Percentiles rank a stretch among this genome's conserved stretches.
phyloP scores from a whole-genome alignment of 1,139 yeast genomes.

The Spencermartinsiella ligniputridi region DNA sequence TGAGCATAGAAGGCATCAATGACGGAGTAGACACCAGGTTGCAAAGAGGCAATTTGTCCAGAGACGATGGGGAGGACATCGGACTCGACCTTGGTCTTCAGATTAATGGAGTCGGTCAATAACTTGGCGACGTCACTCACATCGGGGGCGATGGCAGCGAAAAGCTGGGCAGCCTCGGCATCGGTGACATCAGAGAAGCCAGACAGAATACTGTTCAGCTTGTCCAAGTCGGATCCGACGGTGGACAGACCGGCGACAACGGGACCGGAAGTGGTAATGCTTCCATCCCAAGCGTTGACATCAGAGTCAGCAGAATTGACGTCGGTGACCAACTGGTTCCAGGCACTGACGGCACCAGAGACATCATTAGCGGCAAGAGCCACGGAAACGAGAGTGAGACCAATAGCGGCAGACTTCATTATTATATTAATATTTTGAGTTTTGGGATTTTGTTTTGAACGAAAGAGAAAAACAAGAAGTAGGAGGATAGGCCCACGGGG shows the following conservation, averaged over 20 bases:
- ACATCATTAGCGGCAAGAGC: slow-evolving; percentile 1
- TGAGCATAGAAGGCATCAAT: background rate
- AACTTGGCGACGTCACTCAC: background rate
- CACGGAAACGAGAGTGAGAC: background rate
- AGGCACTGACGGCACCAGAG: slow-evolving; percentile 1
- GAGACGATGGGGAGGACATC: background rate
- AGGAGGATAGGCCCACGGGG: background rate
- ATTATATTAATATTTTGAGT: too few relatives aligned
- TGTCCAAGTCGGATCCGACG: background rate
- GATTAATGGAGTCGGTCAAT: background rate
- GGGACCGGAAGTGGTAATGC: background rate
- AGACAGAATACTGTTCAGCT: background rate
- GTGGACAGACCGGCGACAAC: background rate
- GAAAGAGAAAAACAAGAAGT: background rate
- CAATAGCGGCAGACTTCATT: slow-evolving; percentile 2
- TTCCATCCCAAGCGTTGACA: background rate
- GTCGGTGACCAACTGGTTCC: background rate
- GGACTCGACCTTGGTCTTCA: slow-evolving; percentile 1
- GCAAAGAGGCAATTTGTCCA: background rate
- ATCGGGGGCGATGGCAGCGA: background rate
- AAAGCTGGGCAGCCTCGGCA: background rate
- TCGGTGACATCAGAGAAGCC: slow-evolving; percentile 1
- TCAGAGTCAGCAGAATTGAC: background rate
- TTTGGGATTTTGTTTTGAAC: background rate
- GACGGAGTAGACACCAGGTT: slow-evolving; percentile 1